phyloP scores from a whole-genome alignment of 2,329 filamentous ascomycete species.

The Ceratocystiopsis sp. region DNA sequence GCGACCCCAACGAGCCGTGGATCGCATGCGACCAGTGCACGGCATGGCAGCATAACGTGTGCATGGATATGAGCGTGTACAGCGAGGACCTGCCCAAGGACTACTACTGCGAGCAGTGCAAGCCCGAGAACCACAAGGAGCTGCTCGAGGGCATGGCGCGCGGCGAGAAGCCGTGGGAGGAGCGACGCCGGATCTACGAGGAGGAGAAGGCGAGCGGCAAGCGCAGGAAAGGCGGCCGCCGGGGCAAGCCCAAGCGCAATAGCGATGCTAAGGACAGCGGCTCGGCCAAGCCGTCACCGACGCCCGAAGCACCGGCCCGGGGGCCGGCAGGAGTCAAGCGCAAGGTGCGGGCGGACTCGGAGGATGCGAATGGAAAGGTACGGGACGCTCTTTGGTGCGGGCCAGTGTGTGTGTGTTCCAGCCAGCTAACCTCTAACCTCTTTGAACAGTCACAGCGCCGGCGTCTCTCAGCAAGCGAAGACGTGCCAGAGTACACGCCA shows the following conservation, averaged over 20 bases:
- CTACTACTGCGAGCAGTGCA: conserved; percentile 88
- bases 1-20: conserved; percentile 79
- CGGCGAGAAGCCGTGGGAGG: conserved; percentile 74
- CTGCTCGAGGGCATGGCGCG: conserved; percentile 61
- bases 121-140: conserved; percentile 65
- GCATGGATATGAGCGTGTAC: conserved; percentile 69
- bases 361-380: conserved; percentile 33
- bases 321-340: conserved; percentile 24
- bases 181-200: conserved; percentile 43
- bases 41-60: conserved; percentile 96
- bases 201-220: conserved; percentile 42
- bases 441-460: conserved; percentile 23
- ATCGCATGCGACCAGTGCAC: conserved; percentile 87
- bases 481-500: conserved; percentile 27
- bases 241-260: conserved; percentile 42
- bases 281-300: conserved; percentile 18
- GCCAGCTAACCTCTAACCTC: no score
- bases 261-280: conserved; percentile 42
- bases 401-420: no score
- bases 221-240: conserved; percentile 41
- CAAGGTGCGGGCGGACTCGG: conserved; percentile 39
- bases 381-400: conserved; percentile 3
- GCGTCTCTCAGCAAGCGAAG: conserved; percentile 35
- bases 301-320: conserved; percentile 17
- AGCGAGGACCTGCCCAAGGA: conserved; percentile 62